A percentile compares a stretch with the other conserved stretches of the same genome.
Conservation (phyloP, 768 basidiomycete species). For the Gymnopilus junonius region DNA sequence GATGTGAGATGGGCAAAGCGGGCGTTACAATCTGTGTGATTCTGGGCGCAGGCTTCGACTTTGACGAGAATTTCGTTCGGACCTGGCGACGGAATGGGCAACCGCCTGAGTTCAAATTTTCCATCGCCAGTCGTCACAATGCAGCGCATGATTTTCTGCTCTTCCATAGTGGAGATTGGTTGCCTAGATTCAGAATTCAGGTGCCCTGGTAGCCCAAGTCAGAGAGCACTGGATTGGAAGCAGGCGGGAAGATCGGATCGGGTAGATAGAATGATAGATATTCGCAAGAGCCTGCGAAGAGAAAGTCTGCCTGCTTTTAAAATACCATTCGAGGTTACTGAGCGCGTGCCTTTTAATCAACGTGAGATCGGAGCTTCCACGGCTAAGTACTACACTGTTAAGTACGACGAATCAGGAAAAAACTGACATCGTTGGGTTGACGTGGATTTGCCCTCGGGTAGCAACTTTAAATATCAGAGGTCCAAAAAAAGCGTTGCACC, state of each 20-base stretch:
- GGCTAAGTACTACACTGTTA: not conserved
- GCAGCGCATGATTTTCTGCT: constrained; percentile 24
- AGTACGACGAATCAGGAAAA: not conserved
- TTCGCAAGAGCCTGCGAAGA: not conserved
- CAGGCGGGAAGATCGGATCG: not conserved
- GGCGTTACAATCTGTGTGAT: constrained; percentile 28
- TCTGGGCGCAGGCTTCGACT: constrained; percentile 27
- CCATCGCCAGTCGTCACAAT: constrained; percentile 26
- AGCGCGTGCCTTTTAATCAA: not conserved
- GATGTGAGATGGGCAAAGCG: constrained; percentile 1
- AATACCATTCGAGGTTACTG: constrained; percentile 10
- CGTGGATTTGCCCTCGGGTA: not conserved
- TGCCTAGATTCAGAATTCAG: not conserved
- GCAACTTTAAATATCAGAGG: not conserved
- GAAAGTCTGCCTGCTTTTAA: constrained; percentile 2
- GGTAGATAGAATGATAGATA: not conserved
- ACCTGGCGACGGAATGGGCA: constrained; percentile 16
- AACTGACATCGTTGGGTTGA: not conserved
- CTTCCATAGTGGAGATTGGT: constrained; percentile 4
- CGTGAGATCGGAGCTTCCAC: not conserved
- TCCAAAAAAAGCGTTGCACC: constrained; percentile 2
- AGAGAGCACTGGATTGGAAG: not conserved
- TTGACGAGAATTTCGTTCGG: constrained; percentile 26
- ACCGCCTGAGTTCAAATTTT: constrained; percentile 14
- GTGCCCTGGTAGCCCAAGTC: not conserved